phyloP scores from a whole-genome alignment of 257 asterid species.

The Pogostemon cablin region DNA sequence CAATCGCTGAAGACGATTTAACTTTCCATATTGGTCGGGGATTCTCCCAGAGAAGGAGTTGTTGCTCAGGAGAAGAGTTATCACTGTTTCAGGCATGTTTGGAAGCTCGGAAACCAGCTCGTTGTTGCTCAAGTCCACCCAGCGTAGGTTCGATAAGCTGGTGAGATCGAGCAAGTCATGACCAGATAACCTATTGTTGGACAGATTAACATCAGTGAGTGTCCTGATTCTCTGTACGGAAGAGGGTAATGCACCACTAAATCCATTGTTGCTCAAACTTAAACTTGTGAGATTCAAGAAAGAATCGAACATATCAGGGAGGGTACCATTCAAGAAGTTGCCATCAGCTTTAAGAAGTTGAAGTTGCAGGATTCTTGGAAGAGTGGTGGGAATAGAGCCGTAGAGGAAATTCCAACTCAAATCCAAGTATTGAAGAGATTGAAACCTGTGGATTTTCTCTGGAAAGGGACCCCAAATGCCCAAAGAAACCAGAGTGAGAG shows the following conservation, averaged over 20 bases:
- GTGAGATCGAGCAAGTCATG: constrained; percentile 45
- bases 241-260: constrained; percentile 49
- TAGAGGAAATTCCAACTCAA: constrained; percentile 63
- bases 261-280: constrained; percentile 52
- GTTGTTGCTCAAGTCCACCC: constrained; percentile 62
- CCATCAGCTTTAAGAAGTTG: constrained; percentile 56
- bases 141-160: constrained; percentile 39
- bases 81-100: constrained; percentile 46
- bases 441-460: constrained; percentile 55
- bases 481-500: constrained; percentile 52
- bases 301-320: constrained; percentile 51
- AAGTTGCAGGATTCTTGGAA: constrained; percentile 55
- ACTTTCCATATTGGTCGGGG: constrained; percentile 47
- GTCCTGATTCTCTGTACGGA: constrained; percentile 38
- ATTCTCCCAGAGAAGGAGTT: constrained; percentile 56
- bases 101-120: constrained; percentile 49
- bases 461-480: constrained; percentile 77
- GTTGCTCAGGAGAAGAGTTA: constrained; percentile 43
- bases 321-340: constrained; percentile 57
- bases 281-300: constrained; percentile 55
- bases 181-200: constrained; percentile 54
- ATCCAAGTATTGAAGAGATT: constrained; percentile 52
- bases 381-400: constrained; percentile 52
- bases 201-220: constrained; percentile 47
- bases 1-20: constrained; percentile 55